phyloP scores from a whole-genome alignment of 2,329 filamentous ascomycete species.

The Penicillium paneum region DNA sequence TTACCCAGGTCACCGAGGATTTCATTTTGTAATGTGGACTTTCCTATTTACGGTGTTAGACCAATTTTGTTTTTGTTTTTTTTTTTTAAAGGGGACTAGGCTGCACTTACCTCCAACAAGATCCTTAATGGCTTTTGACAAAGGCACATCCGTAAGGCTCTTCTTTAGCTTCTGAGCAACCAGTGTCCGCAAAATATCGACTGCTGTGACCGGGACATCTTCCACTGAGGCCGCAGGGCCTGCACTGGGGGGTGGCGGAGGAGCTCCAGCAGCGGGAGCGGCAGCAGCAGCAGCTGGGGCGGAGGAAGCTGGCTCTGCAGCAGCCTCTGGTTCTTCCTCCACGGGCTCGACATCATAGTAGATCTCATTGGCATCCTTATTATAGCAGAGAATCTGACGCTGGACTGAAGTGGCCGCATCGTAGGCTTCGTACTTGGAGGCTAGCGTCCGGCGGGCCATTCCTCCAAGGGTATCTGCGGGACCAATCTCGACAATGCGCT shows the following conservation, averaged over 20 bases:
- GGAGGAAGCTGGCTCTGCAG: conserved; percentile 32
- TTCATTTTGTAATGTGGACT: conserved; percentile 98
- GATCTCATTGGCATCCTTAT: conserved; percentile 98
- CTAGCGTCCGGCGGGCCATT: conserved; percentile 94
- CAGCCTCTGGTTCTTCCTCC: conserved; percentile 75
- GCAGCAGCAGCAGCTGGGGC: conserved; percentile 42
- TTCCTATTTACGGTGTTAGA: conserved; percentile 59
- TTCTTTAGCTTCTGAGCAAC: conserved; percentile 99
- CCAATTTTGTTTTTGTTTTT: no score
- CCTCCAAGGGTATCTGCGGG: conserved; percentile 94
- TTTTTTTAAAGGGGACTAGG: not conserved
- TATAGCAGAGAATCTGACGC: conserved; percentile 97
- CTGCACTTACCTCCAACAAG: conserved; percentile 79
- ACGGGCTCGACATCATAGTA: conserved; percentile 98
- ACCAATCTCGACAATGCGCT: conserved; percentile 96
- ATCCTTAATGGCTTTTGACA: conserved; percentile 98
- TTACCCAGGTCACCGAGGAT: conserved; percentile 97
- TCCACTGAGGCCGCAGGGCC: conserved; percentile 84
- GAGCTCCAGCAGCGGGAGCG: conserved; percentile 53
- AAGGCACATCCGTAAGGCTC: conserved; percentile 76
- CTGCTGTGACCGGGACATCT: conserved; percentile 80
- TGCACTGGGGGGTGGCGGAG: conserved; percentile 62
- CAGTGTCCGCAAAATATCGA: conserved; percentile 83
- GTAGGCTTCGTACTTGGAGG: conserved; percentile 97
- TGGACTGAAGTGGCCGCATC: conserved; percentile 95